Base-by-base conservation (phyloP, 495 filamentous ascomycete species). In the Xylaria venustula region DNA sequence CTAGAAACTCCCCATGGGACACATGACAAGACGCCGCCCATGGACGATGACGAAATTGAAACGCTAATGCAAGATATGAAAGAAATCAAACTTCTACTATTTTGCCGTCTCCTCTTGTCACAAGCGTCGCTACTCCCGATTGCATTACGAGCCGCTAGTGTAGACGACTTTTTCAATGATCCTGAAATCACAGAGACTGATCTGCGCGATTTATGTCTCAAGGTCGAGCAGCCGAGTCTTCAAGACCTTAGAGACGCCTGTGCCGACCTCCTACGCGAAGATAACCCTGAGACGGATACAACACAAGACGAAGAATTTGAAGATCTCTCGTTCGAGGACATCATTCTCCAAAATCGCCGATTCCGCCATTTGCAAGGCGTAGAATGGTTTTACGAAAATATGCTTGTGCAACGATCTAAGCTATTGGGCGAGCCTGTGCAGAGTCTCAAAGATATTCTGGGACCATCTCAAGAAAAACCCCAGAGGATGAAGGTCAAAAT, bases 221-320 rank as follows among this genome's bases (percentile, higher is more conserved):
- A 73, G 48, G 66, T 84, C 17, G 78, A 82, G 41, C 62, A 72
- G 26, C 78, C 79, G 17, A 72, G 67, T 30, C 68, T 80, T 4
- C 75, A 83, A 63, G 74, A 77, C 12, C 75, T 83, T 30, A 74
- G 80, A 20, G 77, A 83, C 67, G 80, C 81, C 19, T 83, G 80
- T 64, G 79, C 81, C 15, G 81, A 84, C 66, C 75, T 82, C 60
- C 53, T 67, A 11, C 66, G 77, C 40, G 70, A 71, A n/a, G 74
- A 77, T 58, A 75, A 79, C 42, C 53, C 67, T 5, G 66, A 74
- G 19, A 63, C 61, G 3, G 61, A 71, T 26, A 67, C 72, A 4
- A 56, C 68, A 1, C 40, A 63, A 7, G 64, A 67, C 20, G 57
- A 67, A 32, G 45, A 58, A 12, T 52, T 52, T 12, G 60, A 64